Evolutionary conservation across 2,329 filamentous ascomycete species (phyloP).

Genomic region (Cladosporium sp.): DNA sequence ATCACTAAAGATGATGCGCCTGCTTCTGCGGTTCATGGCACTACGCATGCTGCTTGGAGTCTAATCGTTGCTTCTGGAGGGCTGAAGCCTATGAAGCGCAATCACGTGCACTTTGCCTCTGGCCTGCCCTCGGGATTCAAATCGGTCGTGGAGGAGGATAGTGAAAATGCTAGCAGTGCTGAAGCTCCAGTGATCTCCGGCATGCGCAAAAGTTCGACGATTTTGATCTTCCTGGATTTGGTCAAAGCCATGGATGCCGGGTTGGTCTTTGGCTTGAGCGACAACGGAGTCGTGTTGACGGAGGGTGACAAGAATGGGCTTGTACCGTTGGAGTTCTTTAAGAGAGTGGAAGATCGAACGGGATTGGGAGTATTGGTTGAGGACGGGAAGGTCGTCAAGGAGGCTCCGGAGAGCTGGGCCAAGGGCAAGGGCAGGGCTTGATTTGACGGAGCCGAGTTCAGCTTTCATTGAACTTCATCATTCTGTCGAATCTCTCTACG

Average conservation of each 20-base stretch:
- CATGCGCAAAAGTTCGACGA: constrained; percentile 52
- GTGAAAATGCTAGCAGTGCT: constrained; percentile 6
- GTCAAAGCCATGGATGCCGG: constrained; percentile 71
- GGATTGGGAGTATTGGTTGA: constrained; percentile 64
- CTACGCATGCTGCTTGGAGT: constrained; percentile 76
- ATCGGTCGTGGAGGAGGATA: constrained; percentile 29
- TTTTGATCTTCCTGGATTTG: constrained; percentile 76
- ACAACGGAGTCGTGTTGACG: constrained; percentile 46
- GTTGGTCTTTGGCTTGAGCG: constrained; percentile 55
- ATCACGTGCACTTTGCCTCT: constrained; percentile 84
- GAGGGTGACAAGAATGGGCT: constrained; percentile 54
- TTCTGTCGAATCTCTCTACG: no score
- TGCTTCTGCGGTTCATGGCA: constrained; percentile 71
- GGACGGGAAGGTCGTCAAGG: constrained; percentile 61
- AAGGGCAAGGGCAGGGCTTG: constrained; percentile 34
- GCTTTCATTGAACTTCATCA: no score
- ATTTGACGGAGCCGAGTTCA: constrained; percentile 19
- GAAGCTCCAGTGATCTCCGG: constrained; percentile 57
- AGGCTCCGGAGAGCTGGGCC: constrained; percentile 59
- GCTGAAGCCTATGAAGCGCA: constrained; percentile 73
- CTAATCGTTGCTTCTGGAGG: constrained; percentile 73
- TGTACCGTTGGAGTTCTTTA: constrained; percentile 65
- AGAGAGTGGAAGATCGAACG: constrained; percentile 62
- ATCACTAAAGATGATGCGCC: constrained; percentile 51
- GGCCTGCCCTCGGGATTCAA: constrained; percentile 55